phyloP scores from a whole-genome alignment of 2,329 filamentous ascomycete genomes.

The Fusarium virguliforme region DNA sequence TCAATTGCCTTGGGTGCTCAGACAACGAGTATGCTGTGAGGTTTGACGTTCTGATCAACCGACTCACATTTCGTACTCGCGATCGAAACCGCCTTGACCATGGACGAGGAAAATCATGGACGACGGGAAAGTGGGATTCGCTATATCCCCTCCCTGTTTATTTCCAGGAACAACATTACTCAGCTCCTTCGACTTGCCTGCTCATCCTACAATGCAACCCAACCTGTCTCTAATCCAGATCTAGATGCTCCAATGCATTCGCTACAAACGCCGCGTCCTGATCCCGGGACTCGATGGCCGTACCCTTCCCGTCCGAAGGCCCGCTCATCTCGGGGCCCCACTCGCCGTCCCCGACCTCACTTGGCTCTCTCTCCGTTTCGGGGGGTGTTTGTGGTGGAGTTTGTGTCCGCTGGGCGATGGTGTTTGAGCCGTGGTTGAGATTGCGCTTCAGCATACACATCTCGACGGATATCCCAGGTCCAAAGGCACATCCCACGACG shows the following conservation, averaged over 20 bases:
- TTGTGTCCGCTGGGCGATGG: constrained; percentile 58
- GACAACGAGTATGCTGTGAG: too few relatives aligned
- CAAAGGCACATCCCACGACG: constrained; percentile 79
- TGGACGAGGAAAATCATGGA: background rate
- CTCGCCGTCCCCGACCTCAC: constrained; percentile 62
- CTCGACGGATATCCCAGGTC: constrained; percentile 78
- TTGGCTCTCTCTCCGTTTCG: constrained; percentile 68
- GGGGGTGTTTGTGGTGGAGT: constrained; percentile 72
- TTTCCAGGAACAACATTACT: constrained; percentile 9
- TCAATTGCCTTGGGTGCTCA: background rate
- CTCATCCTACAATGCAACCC: constrained; percentile 10
- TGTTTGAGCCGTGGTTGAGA: constrained; percentile 28
- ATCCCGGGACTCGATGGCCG: constrained; percentile 24
- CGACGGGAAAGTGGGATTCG: background rate
- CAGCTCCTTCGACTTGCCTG: constrained; percentile 2
- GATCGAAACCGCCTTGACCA: background rate
- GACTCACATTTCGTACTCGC: background rate
- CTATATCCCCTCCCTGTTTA: constrained; percentile 4
- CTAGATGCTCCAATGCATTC: constrained; percentile 46
- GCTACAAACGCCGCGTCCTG: constrained; percentile 44
- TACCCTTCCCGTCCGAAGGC: constrained; percentile 31
- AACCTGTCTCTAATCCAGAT: constrained; percentile 46
- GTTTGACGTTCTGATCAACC: background rate
- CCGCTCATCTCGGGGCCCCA: constrained; percentile 38
- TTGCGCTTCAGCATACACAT: constrained; percentile 75